Conservation (phyloP, 2,329 filamentous ascomycete species). For the Blastomyces silverae region DNA sequence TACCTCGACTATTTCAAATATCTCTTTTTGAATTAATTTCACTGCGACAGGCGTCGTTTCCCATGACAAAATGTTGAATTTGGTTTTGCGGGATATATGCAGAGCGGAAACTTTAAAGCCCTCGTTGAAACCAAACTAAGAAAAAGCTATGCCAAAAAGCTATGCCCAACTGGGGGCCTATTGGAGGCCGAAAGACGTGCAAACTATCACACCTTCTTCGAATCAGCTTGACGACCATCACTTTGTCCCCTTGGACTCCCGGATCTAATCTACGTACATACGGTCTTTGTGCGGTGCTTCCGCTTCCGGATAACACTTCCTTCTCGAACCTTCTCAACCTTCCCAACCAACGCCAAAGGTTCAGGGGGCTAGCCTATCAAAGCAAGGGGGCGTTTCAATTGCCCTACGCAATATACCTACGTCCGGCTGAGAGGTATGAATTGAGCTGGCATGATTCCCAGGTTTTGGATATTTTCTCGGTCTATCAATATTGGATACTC, state of each 20-base stretch:
- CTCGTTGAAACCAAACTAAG: background rate
- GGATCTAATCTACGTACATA: background rate
- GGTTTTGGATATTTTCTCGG: background rate
- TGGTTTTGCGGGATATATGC: conserved; percentile 1
- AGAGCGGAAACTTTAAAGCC: background rate
- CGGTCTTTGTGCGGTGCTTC: background rate
- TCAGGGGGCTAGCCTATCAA: background rate
- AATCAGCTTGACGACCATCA: background rate
- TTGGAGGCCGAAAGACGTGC: background rate
- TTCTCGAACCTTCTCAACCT: background rate
- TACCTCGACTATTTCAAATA: background rate
- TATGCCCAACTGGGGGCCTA: background rate
- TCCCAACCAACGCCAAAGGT: background rate
- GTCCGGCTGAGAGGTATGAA: background rate
- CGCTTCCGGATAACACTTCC: background rate
- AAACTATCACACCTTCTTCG: background rate
- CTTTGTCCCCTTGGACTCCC: background rate
- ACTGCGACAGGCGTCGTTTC: background rate
- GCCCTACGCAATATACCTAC: background rate
- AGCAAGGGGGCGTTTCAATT: background rate
- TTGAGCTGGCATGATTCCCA: background rate
- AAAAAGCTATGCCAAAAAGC: background rate
- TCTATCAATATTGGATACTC: background rate
- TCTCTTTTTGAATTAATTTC: background rate
- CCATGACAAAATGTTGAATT: background rate